Base-by-base conservation (phyloP, 2,329 filamentous ascomycete genomes). In the Clonostachys chloroleuca region DNA sequence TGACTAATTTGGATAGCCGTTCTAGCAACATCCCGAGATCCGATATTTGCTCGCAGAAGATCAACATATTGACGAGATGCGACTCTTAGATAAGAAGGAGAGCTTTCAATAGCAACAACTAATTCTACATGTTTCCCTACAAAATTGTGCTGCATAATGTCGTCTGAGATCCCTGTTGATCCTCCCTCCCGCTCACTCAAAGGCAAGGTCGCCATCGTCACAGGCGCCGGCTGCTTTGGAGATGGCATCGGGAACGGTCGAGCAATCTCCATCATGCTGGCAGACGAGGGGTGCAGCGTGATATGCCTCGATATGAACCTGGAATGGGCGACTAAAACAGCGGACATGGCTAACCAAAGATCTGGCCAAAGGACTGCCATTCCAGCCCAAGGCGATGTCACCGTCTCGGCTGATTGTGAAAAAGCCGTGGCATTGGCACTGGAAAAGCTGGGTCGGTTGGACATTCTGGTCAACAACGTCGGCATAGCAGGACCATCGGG, bases 381-480 rank as follows among this genome's bases (percentile, higher is more conserved):
- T 7, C 66, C 77, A 0, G 52, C 72, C 2, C 56, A 65, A 43
- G 78, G 68, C 3, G 76, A 86, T 52, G 78, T 86, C n/a, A 82
- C 79, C 0, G 60, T 62, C 1, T 67, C 73, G 14, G 47, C 48
- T 0, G 78, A 83, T 46, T 86, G 81, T 55, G 63, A 74, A 44
- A 52, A 49, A 1, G 61, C 66, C 2, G 63, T 74, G 7, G 50
- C 68, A 0, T 47, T 59, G 0, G 72, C 81, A 0, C 13, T 81
- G 1, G 49, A 66, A 3, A 54, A 60, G 2, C 86, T 77, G 52
- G 80, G 80, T 1, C 66, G 77, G 2, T 52, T 87, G 3, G 81
- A 86, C 54, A 81, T 86, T 40, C 64, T 87, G 1, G 67, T 86
- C 35, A 86, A 86, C 56, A 81, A 80, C 47, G 83, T 87, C 3